Conservation (phyloP, 257 asterid species). For the Jacaranda copaia region DNA sequence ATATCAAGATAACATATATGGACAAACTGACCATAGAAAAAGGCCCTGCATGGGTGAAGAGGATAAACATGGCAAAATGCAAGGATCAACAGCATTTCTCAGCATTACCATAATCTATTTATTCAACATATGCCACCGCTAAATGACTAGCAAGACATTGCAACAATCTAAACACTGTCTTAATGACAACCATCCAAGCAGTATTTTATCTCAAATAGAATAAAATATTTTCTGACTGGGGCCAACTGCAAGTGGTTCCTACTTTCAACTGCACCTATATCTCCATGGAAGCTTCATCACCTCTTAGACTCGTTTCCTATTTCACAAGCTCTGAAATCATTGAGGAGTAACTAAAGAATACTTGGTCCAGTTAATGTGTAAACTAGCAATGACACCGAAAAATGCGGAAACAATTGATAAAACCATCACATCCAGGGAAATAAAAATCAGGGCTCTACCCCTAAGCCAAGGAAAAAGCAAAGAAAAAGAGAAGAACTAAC, state of each 20-base stretch:
- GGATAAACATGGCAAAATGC: background rate
- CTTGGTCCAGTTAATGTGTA: background rate
- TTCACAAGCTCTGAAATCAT: background rate
- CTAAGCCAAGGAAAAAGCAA: background rate
- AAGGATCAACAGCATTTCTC: background rate
- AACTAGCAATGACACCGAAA: background rate
- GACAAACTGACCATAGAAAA: constrained; percentile 8
- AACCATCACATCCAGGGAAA: background rate
- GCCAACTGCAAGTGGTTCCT: constrained; percentile 7
- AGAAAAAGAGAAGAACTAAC: constrained; percentile 42
- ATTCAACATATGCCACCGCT: background rate
- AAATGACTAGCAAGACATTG: background rate
- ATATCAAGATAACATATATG: background rate
- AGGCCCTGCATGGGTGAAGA: background rate
- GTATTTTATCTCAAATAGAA: background rate
- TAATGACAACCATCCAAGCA: background rate
- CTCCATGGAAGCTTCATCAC: background rate
- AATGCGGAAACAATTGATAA: too few species aligned
- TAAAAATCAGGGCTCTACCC: background rate
- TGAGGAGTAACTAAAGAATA: background rate
- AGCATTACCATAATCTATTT: background rate
- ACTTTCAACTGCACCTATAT: background rate
- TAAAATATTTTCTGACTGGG: background rate
- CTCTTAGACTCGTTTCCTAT: background rate
- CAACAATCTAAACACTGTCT: constrained; percentile 2